Evolutionary conservation across 192 early-diverging fungal genomes (phyloP), one percentile per base, ranked within the genome.

Genomic region (Coemansia sp.): DNA sequence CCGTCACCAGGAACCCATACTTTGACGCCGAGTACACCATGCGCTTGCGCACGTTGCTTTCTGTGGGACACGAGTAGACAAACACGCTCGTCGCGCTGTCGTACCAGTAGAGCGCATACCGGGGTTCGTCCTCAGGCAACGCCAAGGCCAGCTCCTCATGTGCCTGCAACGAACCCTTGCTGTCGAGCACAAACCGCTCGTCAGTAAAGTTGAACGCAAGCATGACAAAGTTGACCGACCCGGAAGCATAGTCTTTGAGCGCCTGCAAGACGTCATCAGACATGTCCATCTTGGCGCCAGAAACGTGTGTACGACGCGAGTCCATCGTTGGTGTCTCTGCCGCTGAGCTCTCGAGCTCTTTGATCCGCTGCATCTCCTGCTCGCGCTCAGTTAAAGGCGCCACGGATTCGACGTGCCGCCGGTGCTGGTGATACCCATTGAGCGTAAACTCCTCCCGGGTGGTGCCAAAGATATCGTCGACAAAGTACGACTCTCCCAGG

Each of bases 1-100:
- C 80, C 41, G 57, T 74, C 9, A 70, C 59, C 40, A 90, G 58
- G 18, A 93, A 80, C 27, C 78, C 85, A 17, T 74, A 66, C 43
- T 86, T 82, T 45, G 85, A 89, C 0, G 92, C 83, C 10, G 92
- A 92, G 71, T 92, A 95, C 30, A 93, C 58, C 96, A 96, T 98
- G n/a, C 89, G 81, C 44, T 91, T 84, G 39, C 89, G 86, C 55
- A 98, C 87, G 69, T 91, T 92, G 51, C 89, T 87, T 9, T 70
- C 55, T 22, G 84, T 72, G 9, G 96, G 94, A 61, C 94, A 98
- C 22, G 86, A 86, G 67, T 91, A 94, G 53, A 90, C 78, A 69
- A 95, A 95, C n/a, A 93, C 14, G 13, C 53, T 59, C 15, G 66
- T 70, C 1, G 53, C 4, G 33, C 62, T 68, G 38, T 65, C 74